These are phyloP conservation scores for Spizellomyces punctatus DNA, from an alignment of 192 early-diverging fungal genomes.

Conservation along the genomic window DNA sequence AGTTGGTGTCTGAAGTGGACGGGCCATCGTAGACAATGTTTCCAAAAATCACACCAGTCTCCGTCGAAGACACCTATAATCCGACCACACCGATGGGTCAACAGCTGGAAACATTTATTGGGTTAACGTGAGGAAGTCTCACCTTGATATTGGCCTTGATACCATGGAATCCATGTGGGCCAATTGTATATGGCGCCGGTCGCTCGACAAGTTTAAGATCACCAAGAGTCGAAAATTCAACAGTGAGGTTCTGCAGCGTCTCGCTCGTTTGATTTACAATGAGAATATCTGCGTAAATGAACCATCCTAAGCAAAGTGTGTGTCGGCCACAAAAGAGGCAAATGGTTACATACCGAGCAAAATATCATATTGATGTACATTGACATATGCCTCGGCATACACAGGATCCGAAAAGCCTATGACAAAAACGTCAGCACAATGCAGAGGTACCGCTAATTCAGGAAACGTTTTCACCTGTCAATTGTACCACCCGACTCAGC, in stretches of 20 bases:
- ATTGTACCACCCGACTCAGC: constrained; percentile 90
- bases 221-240: constrained; percentile 98
- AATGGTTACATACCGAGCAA: constrained; percentile 62
- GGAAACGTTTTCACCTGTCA: constrained; percentile 64
- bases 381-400: constrained; percentile 98
- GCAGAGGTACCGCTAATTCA: background rate
- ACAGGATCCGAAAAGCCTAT: constrained; percentile 90
- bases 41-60: constrained; percentile 97
- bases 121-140: background rate
- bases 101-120: background rate
- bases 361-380: constrained; percentile 97
- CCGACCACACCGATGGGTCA: background rate
- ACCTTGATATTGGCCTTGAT: constrained; percentile 97
- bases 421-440: constrained; percentile 12
- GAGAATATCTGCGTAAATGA: constrained; percentile 73
- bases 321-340: too few relatives aligned
- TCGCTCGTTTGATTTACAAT: constrained; percentile 96
- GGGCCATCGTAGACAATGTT: constrained; percentile 99
- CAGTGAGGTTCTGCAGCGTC: constrained; percentile 94
- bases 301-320: too few relatives aligned
- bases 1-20: constrained; percentile 84
- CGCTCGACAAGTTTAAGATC: constrained; percentile 97
- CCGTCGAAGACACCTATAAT: constrained; percentile 85
- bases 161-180: constrained; percentile 89
- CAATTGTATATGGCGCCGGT: constrained; percentile 81